A percentile compares a stretch with the other conserved stretches of the same genome.
Conservation (phyloP, 345 rosid species). For the Laguncularia racemosa region DNA sequence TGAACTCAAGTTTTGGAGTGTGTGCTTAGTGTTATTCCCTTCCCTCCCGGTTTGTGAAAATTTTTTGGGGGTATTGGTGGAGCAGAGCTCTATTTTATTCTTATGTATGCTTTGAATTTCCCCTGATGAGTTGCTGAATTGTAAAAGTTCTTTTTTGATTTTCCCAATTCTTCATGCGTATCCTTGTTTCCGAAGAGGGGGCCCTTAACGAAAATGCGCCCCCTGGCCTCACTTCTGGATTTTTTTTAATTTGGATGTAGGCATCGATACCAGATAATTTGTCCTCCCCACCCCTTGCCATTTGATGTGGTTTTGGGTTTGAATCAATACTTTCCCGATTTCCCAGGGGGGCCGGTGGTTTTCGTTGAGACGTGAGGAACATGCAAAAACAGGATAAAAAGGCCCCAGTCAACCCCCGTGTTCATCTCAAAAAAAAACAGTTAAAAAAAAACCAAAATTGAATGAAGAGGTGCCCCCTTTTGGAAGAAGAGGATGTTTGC, state of each 20-base stretch:
- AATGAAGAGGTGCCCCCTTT: conserved; percentile 16
- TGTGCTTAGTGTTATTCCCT: too few species aligned
- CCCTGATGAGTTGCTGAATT: not conserved
- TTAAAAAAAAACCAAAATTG: conserved; percentile 33
- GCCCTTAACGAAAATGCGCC: conserved; percentile 34
- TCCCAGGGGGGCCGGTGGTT: conserved; percentile 32
- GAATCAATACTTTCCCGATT: conserved; percentile 31
- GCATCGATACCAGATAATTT: conserved; percentile 59
- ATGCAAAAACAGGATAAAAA: conserved; percentile 40
- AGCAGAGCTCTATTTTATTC: not conserved
- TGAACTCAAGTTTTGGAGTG: too few species aligned
- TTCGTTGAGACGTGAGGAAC: conserved; percentile 30
- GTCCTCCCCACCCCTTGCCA: conserved; percentile 70
- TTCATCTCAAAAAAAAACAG: conserved; percentile 41
- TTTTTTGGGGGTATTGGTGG: too few species aligned
- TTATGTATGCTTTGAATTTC: not conserved
- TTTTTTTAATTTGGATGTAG: conserved; percentile 50
- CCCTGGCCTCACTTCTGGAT: conserved; percentile 40
- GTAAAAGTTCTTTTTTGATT: conserved; percentile 6
- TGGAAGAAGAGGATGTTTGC: conserved; percentile 77
- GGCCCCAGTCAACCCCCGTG: conserved; percentile 33
- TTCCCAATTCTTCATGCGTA: conserved; percentile 27
- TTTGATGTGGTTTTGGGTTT: conserved; percentile 51
- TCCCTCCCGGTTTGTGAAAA: too few species aligned
- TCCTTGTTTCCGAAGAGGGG: conserved; percentile 51